Conservation (phyloP, 805 yeast species). For the Lachancea quebecensis region DNA sequence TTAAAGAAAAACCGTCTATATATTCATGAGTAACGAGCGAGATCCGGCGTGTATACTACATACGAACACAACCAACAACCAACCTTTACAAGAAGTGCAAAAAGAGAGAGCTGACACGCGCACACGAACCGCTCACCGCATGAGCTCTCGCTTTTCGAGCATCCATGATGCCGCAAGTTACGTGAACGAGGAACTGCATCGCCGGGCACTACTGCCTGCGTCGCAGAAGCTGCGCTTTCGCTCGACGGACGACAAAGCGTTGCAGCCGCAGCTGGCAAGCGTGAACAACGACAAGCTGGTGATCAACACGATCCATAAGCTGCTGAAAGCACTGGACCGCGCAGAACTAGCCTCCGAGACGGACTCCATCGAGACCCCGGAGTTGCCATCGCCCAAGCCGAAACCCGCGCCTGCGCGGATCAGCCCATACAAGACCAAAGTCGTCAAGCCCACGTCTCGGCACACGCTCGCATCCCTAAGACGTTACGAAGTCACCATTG, state of each 20-base stretch:
- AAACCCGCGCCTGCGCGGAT: neutral
- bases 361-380: neutral
- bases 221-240: slow-evolving; percentile 6
- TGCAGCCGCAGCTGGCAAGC: slow-evolving; percentile 5
- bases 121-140: neutral
- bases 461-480: slow-evolving; percentile 3
- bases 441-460: slow-evolving; percentile 1
- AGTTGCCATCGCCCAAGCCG: too few species aligned
- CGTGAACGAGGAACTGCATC: slow-evolving; percentile 17
- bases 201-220: slow-evolving; percentile 13
- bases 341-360: neutral
- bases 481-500: slow-evolving; percentile 4
- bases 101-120: neutral
- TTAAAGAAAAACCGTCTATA: slow-evolving; percentile 1
- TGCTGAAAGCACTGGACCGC: slow-evolving; percentile 9
- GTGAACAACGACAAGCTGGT: slow-evolving; percentile 14
- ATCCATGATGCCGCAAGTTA: slow-evolving; percentile 19
- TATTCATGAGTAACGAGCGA: slow-evolving; percentile 10
- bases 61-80: slow-evolving; percentile 1
- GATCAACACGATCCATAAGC: slow-evolving; percentile 20
- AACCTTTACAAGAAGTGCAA: neutral
- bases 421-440: neutral
- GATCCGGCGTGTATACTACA: slow-evolving; percentile 8
- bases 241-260: slow-evolving; percentile 4
- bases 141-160: slow-evolving; percentile 8